phyloP scores from a whole-genome alignment of 108 stramenopile species.

The Bacterosira constricta region DNA sequence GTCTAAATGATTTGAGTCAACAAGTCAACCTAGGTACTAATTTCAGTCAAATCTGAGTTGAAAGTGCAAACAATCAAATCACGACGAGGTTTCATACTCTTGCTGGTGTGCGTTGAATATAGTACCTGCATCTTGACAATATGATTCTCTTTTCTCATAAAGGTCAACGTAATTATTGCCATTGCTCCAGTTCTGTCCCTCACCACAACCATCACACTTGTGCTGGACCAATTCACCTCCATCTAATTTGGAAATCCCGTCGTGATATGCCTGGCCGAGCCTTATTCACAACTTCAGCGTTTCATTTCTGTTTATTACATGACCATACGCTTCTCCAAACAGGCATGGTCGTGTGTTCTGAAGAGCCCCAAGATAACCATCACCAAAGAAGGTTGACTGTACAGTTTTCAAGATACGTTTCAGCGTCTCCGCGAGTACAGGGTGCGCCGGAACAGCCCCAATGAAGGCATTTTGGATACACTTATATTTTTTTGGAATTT shows the following conservation, averaged over 20 bases:
- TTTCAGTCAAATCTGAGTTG: too few relatives aligned
- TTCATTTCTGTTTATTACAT: neutral
- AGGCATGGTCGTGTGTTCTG: slow-evolving; percentile 4
- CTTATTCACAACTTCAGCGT: neutral
- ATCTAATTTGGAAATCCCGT: neutral
- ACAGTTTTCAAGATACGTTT: slow-evolving; percentile 2
- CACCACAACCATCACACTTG: slow-evolving; percentile 20
- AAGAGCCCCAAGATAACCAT: neutral
- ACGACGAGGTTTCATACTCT: too few relatives aligned
- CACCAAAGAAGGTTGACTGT: neutral
- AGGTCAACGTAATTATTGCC: slow-evolving; percentile 19
- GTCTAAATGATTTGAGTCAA: too few relatives aligned
- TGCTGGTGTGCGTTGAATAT: too few relatives aligned
- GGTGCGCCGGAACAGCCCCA: slow-evolving; percentile 6
- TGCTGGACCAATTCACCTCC: slow-evolving; percentile 2
- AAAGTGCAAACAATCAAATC: too few relatives aligned
- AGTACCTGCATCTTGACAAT: slow-evolving; percentile 24
- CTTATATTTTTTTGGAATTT: neutral
- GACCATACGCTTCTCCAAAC: too few relatives aligned
- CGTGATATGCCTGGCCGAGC: neutral
- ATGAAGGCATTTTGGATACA: slow-evolving; percentile 19
- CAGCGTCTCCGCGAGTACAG: neutral
- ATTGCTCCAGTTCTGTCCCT: slow-evolving; percentile 1
- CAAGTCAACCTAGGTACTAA: too few relatives aligned
- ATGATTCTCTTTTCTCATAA: neutral